Evolutionary conservation across 2,329 filamentous ascomycete genomes (phyloP).

Genomic region (Exophiala sp.): DNA sequence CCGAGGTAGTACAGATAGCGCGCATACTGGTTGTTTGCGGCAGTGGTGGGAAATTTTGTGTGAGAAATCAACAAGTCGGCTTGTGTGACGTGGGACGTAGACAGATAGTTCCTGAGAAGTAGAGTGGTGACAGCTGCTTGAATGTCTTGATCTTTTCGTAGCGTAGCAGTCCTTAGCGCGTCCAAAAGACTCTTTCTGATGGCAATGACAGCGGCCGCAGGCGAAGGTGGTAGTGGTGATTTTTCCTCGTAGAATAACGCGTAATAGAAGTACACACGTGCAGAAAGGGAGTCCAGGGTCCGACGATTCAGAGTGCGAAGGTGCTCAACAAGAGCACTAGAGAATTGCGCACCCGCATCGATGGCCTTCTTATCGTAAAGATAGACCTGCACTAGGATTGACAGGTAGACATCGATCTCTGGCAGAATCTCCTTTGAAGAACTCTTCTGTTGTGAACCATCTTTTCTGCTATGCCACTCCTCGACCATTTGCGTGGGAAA

Average conservation of each 20-base stretch:
- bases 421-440: constrained; percentile 71
- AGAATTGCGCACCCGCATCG: constrained; percentile 79
- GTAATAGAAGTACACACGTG: constrained; percentile 98
- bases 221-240: constrained; percentile 80
- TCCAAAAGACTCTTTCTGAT: constrained; percentile 83
- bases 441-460: constrained; percentile 63
- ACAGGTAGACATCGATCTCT: constrained; percentile 84
- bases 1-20: constrained; percentile 97
- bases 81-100: constrained; percentile 93
- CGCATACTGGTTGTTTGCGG: constrained; percentile 96
- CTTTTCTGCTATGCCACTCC: constrained; percentile 65
- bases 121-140: constrained; percentile 94
- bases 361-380: constrained; percentile 82
- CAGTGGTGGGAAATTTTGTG: constrained; percentile 89
- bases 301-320: constrained; percentile 88
- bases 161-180: constrained; percentile 87
- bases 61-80: constrained; percentile 94
- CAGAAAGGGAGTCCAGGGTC: constrained; percentile 87
- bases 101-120: constrained; percentile 90
- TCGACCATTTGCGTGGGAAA: constrained; percentile 54
- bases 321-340: constrained; percentile 74
- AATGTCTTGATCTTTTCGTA: constrained; percentile 96
- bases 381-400: constrained; percentile 80
- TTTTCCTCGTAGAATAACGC: constrained; percentile 92
- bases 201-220: constrained; percentile 78